Conservation (phyloP, 2,329 filamentous ascomycete species). For the Aspergillus cejpii region DNA sequence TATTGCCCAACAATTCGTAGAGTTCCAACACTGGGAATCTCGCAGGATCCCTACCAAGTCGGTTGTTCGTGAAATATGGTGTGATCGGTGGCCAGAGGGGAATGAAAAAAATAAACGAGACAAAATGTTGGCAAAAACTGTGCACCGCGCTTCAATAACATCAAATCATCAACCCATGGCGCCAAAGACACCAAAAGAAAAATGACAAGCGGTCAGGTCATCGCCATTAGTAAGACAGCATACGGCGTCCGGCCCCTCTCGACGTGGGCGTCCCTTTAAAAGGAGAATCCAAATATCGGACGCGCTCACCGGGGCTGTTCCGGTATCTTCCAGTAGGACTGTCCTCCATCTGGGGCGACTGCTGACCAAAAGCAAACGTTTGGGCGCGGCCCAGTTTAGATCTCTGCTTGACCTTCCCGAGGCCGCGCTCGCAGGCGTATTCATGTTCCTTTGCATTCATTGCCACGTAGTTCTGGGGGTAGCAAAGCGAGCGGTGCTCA, state of each 20-base stretch:
- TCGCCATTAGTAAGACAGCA: slow-evolving; percentile 38
- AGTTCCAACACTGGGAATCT: neutral
- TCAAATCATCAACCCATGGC: slow-evolving; percentile 21
- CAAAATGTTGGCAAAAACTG: neutral
- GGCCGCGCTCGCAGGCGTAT: slow-evolving; percentile 85
- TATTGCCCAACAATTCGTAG: neutral
- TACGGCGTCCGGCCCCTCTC: slow-evolving; percentile 35
- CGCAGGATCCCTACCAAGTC: neutral
- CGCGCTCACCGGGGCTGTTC: slow-evolving; percentile 27
- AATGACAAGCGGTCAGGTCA: neutral
- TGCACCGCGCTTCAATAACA: slow-evolving; percentile 10
- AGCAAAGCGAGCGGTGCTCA: slow-evolving; percentile 72
- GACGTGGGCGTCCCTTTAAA: slow-evolving; percentile 33
- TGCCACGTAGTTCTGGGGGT: slow-evolving; percentile 90
- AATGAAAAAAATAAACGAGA: slow-evolving; percentile 8
- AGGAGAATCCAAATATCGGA: slow-evolving; percentile 30
- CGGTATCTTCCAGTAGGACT: slow-evolving; percentile 52
- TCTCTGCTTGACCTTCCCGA: slow-evolving; percentile 85
- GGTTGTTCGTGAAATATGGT: slow-evolving; percentile 1
- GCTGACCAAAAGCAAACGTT: slow-evolving; percentile 90
- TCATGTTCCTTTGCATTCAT: slow-evolving; percentile 93
- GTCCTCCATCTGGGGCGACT: slow-evolving; percentile 54
- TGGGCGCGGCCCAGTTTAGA: slow-evolving; percentile 80
- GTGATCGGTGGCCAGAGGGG: slow-evolving; percentile 11
- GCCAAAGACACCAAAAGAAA: slow-evolving; percentile 18